Conservation (phyloP, 805 yeast species). For the Clavispora fructus region DNA sequence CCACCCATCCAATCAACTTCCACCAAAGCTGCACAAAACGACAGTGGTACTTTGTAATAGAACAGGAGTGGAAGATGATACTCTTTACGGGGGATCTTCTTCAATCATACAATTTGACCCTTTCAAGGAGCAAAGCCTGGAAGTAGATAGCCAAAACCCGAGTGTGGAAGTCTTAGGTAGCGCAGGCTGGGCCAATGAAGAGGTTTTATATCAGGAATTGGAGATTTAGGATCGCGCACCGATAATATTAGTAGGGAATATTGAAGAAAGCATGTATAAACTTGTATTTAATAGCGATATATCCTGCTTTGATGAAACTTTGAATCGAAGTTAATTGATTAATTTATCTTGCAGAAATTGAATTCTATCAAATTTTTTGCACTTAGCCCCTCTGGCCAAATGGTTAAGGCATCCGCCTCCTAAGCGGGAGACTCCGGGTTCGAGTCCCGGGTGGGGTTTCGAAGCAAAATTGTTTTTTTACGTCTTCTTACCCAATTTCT, state of each 20-base stretch:
- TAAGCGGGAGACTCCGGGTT: slow-evolving; percentile 36
- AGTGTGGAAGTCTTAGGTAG: slow-evolving; percentile 53
- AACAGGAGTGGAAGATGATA: slow-evolving; percentile 68
- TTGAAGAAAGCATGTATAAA: no score
- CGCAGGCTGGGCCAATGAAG: slow-evolving; percentile 62
- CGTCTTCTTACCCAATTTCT: not conserved
- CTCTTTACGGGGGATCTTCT: slow-evolving; percentile 64
- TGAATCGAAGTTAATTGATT: no score
- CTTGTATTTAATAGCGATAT: no score
- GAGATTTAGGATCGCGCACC: slow-evolving; percentile 22
- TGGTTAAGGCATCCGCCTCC: slow-evolving; percentile 50
- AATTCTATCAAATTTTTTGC: not conserved
- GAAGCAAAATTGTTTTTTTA: not conserved
- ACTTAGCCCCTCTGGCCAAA: slow-evolving; percentile 45
- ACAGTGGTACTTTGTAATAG: slow-evolving; percentile 61
- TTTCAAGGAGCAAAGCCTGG: slow-evolving; percentile 20
- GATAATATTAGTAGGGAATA: no score
- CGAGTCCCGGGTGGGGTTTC: slow-evolving; percentile 35
- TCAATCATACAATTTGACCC: slow-evolving; percentile 50
- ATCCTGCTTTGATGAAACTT: no score
- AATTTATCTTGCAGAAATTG: not conserved
- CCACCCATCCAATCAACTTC: slow-evolving; percentile 24
- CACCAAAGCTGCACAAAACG: slow-evolving; percentile 19
- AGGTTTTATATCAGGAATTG: slow-evolving; percentile 56
- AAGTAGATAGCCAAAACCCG: slow-evolving; percentile 30